Percentiles rank a stretch among this genome's conserved stretches.
Conservation (phyloP, 176 grass and related monocot genomes). For the Hordeum marinum region DNA sequence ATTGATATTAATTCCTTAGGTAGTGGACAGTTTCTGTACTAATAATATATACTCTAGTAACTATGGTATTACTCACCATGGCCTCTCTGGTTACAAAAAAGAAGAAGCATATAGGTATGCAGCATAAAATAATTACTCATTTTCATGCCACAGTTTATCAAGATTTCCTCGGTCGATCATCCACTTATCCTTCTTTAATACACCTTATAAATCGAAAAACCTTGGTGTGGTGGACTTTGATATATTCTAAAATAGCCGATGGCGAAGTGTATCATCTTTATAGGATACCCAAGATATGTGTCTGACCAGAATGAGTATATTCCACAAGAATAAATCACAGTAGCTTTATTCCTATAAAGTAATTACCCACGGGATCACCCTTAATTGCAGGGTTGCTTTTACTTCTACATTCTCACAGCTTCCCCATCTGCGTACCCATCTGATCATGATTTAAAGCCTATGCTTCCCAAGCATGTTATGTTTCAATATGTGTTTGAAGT, state of each 20-base stretch:
- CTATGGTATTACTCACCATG: background rate
- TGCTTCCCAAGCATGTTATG: background rate
- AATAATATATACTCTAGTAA: background rate
- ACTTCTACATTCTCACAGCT: background rate
- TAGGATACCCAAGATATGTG: background rate
- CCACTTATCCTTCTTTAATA: background rate
- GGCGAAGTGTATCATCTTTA: background rate
- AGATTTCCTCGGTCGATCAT: background rate
- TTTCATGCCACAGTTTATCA: background rate
- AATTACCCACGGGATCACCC: background rate
- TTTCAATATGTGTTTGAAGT: background rate
- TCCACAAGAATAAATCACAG: background rate
- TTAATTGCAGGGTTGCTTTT: background rate
- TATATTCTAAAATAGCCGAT: background rate
- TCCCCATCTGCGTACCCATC: background rate
- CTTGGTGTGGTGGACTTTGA: background rate
- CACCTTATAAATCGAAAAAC: background rate
- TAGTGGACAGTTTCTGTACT: background rate
- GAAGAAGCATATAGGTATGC: no score
- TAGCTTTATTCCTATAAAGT: conserved; percentile 2
- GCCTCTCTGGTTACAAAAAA: background rate
- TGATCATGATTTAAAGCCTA: background rate
- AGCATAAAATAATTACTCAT: background rate
- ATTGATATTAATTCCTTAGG: background rate
- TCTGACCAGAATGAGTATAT: background rate